These are phyloP conservation scores for Talinum fruticosum DNA, from an alignment of 148 eudicot species.

Conservation along the genomic window DNA sequence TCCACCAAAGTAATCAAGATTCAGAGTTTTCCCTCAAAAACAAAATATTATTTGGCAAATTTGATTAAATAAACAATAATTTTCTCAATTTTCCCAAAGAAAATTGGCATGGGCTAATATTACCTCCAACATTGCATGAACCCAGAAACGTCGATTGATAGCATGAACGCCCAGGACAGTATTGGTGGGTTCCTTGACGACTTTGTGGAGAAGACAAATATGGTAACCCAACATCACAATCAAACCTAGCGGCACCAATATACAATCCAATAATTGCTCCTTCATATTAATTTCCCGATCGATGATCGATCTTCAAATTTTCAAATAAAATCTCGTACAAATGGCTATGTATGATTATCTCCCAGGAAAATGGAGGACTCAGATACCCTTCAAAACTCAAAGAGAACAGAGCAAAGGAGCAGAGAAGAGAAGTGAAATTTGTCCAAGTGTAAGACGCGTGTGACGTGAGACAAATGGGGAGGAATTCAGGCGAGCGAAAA, in stretches of 20 bases:
- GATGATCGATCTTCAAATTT: neutral
- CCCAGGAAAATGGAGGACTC: neutral
- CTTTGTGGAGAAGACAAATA: constrained; percentile 46
- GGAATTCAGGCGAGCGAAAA: neutral
- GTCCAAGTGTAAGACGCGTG: neutral
- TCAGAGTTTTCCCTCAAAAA: too few relatives aligned
- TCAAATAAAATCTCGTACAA: too few relatives aligned
- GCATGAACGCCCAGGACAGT: constrained; percentile 82
- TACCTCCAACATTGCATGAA: constrained; percentile 87
- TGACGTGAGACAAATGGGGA: neutral
- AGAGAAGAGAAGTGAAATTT: neutral
- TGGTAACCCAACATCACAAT: constrained; percentile 57
- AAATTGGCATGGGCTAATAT: neutral
- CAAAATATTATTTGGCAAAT: too few relatives aligned
- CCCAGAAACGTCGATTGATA: constrained; percentile 81
- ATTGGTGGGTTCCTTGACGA: constrained; percentile 46
- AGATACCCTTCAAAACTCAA: neutral
- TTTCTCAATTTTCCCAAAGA: too few relatives aligned
- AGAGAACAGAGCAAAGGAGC: neutral
- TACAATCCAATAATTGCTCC: constrained; percentile 46
- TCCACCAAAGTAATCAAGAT: too few relatives aligned
- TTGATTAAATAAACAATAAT: too few relatives aligned
- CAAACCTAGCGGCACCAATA: constrained; percentile 67
- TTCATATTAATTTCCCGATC: constrained; percentile 5
- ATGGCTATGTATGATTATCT: neutral